Evolutionary conservation across 2,329 filamentous ascomycete genomes (phyloP).

Genomic region (Aspergillus amoenus): DNA sequence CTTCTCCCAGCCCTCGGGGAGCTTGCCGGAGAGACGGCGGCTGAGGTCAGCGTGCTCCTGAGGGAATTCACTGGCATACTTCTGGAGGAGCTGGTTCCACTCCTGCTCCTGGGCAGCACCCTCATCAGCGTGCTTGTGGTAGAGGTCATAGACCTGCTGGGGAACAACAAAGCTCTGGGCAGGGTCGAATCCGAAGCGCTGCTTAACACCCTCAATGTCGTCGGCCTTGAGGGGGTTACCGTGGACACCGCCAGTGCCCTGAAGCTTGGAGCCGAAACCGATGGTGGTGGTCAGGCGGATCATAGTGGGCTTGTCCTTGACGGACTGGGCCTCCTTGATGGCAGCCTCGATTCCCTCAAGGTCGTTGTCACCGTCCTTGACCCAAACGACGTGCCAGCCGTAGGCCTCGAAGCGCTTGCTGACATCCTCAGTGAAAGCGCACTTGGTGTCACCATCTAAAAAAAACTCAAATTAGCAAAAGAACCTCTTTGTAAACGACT

Average conservation of each 20-base stretch:
- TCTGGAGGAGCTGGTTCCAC: slow-evolving; percentile 91
- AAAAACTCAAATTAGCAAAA: background rate
- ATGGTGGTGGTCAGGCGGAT: slow-evolving; percentile 98
- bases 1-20: slow-evolving; percentile 97
- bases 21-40: slow-evolving; percentile 76
- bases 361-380: slow-evolving; percentile 86
- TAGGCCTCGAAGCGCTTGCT: slow-evolving; percentile 92
- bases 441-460: slow-evolving; percentile 88
- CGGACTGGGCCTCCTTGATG: slow-evolving; percentile 77
- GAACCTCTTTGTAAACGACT: background rate
- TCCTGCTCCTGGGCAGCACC: slow-evolving; percentile 88
- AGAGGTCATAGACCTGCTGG: slow-evolving; percentile 89
- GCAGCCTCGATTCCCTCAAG: slow-evolving; percentile 84
- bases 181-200: slow-evolving; percentile 94
- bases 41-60: slow-evolving; percentile 75
- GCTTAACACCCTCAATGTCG: slow-evolving; percentile 90
- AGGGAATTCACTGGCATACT: slow-evolving; percentile 78
- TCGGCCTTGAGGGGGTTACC: slow-evolving; percentile 93
- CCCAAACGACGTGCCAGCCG: slow-evolving; percentile 87
- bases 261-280: slow-evolving; percentile 87
- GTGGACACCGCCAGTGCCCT: slow-evolving; percentile 95
- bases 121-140: slow-evolving; percentile 78
- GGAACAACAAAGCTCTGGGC: slow-evolving; percentile 90
- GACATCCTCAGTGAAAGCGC: slow-evolving; percentile 96
- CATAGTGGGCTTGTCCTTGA: slow-evolving; percentile 94